These are phyloP conservation scores for Paraphoma sp. DNA, from an alignment of 2,329 filamentous ascomycete species.

Conservation along the genomic window DNA sequence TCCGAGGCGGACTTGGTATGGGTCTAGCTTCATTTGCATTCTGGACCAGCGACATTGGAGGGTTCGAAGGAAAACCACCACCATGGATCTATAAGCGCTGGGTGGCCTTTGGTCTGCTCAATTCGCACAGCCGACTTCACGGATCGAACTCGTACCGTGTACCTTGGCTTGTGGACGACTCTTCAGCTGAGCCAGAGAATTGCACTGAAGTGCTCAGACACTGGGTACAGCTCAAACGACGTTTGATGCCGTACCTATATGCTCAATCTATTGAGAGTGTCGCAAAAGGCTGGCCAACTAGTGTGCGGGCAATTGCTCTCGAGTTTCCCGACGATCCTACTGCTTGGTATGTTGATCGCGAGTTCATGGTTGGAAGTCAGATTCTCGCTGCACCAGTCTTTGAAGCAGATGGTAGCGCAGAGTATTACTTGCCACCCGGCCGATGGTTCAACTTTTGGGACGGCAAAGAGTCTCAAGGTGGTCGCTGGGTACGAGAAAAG, in stretches of 20 bases:
- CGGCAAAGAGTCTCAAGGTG: conserved; percentile 49
- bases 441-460: conserved; percentile 60
- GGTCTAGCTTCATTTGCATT: conserved; percentile 70
- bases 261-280: conserved; percentile 59
- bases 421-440: conserved; percentile 69
- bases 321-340: conserved; percentile 77
- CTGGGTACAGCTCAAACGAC: conserved; percentile 61
- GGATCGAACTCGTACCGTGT: conserved; percentile 74
- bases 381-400: conserved; percentile 71
- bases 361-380: conserved; percentile 75
- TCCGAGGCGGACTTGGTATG: conserved; percentile 70
- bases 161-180: conserved; percentile 74
- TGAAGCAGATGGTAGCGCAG: conserved; percentile 66
- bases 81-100: conserved; percentile 78
- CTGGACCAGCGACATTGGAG: conserved; percentile 75
- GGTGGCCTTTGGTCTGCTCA: conserved; percentile 77
- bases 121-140: conserved; percentile 73
- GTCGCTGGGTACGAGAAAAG: conserved; percentile 53
- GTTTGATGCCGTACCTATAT: conserved; percentile 65
- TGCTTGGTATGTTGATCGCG: conserved; percentile 70
- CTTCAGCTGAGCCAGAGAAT: conserved; percentile 58
- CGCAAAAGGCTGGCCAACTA: conserved; percentile 64
- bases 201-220: conserved; percentile 62
- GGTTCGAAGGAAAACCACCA: conserved; percentile 72
- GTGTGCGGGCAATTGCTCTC: conserved; percentile 68